Percentiles rank a stretch among this genome's conserved stretches.
Conservation (phyloP, 768 basidiomycete genomes). For the Tricholoma furcatifolium region DNA sequence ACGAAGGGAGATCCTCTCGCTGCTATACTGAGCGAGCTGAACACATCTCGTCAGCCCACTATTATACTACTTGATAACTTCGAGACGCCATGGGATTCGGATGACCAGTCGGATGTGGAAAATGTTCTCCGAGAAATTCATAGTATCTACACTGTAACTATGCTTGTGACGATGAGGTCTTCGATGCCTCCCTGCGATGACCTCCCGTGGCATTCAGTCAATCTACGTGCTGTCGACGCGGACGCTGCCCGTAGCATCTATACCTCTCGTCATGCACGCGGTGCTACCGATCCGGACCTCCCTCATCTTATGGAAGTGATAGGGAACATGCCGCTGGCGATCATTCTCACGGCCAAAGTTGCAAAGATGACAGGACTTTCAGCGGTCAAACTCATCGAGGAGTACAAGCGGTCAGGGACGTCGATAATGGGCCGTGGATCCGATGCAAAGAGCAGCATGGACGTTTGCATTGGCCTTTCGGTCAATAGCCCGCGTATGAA, state of each 20-base stretch:
- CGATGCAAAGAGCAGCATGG: conserved; percentile 7
- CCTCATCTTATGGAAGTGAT: conserved; percentile 21
- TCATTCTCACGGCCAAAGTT: conserved; percentile 30
- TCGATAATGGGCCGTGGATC: conserved; percentile 4
- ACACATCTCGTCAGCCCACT: not conserved
- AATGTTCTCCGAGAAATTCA: not conserved
- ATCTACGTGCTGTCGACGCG: conserved; percentile 16
- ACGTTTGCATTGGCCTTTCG: conserved; percentile 10
- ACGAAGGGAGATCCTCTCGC: conserved; percentile 14
- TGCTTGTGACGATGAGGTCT: conserved; percentile 5
- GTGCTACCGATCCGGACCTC: conserved; percentile 20
- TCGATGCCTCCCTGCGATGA: conserved; percentile 25
- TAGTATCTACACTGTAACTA: not conserved
- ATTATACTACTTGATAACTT: too few relatives aligned
- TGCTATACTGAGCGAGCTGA: conserved; percentile 23
- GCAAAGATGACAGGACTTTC: conserved; percentile 1
- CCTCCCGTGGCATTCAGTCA: conserved; percentile 20
- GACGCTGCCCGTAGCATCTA: conserved; percentile 23
- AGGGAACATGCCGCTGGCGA: conserved; percentile 30
- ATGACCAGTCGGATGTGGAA: not conserved
- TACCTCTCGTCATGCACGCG: conserved; percentile 14
- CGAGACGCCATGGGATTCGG: not conserved
- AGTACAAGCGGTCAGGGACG: conserved; percentile 2
- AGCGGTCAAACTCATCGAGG: not conserved
- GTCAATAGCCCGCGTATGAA: conserved; percentile 7